phyloP scores from a whole-genome alignment of 2,329 filamentous ascomycete species.

The Seiridium unicorne region DNA sequence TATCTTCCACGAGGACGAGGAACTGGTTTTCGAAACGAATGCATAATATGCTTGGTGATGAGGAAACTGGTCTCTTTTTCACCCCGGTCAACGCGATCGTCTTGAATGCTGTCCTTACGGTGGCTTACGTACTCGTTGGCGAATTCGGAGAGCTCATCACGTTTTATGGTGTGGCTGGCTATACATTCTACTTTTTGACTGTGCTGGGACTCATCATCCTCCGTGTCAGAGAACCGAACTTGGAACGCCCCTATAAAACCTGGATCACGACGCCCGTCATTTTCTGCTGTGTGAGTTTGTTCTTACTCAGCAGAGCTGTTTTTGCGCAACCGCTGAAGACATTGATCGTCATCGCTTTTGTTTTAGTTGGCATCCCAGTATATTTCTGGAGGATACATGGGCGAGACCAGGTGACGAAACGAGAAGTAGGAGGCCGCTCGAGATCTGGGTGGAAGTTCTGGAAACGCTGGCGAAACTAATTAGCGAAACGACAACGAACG shows the following conservation, averaged over 20 bases:
- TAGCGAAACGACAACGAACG: not conserved
- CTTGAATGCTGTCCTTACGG: slow-evolving; percentile 74
- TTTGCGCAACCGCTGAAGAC: slow-evolving; percentile 92
- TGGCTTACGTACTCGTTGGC: slow-evolving; percentile 77
- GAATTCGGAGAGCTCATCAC: slow-evolving; percentile 91
- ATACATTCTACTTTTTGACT: slow-evolving; percentile 95
- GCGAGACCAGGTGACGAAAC: slow-evolving; percentile 50
- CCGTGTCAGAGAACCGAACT: slow-evolving; percentile 78
- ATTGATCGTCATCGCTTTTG: slow-evolving; percentile 80
- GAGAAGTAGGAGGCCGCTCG: slow-evolving; percentile 30
- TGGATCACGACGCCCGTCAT: slow-evolving; percentile 98
- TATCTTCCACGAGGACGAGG: slow-evolving; percentile 45
- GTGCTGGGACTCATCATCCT: slow-evolving; percentile 91
- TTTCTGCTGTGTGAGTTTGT: slow-evolving; percentile 96
- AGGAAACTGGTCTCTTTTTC: slow-evolving; percentile 78
- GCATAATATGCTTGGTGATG: slow-evolving; percentile 68
- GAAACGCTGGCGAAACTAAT: slow-evolving; percentile 35
- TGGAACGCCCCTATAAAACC: slow-evolving; percentile 89
- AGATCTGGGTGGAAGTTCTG: slow-evolving; percentile 61
- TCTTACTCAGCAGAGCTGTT: slow-evolving; percentile 82
- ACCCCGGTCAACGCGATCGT: slow-evolving; percentile 91
- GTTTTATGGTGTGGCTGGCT: slow-evolving; percentile 96
- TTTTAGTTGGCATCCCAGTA: slow-evolving; percentile 78
- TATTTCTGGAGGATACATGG: slow-evolving; percentile 84
- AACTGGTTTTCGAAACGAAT: slow-evolving; percentile 60